These are phyloP conservation scores for Lachnellula suecica DNA, from an alignment of 2,329 filamentous ascomycete genomes.

Conservation along the genomic window DNA sequence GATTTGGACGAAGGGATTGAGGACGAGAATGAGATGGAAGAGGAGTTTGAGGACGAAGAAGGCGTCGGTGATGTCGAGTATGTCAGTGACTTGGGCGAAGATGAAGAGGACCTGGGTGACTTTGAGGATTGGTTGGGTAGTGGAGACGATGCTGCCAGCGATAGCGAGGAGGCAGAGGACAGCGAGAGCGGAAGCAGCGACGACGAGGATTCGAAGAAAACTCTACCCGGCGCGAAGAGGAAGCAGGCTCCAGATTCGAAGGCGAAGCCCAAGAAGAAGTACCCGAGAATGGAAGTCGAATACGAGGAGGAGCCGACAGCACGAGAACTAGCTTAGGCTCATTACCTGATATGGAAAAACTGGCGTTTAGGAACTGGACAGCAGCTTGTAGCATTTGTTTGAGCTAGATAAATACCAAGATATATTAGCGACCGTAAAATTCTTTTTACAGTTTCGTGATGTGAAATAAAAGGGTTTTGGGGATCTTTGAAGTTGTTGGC, in stretches of 20 bases:
- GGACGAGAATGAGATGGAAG: conserved; percentile 67
- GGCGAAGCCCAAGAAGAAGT: conserved; percentile 46
- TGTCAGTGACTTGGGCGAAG: conserved; percentile 85
- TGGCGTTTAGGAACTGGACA: too few species aligned
- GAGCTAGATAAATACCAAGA: too few species aligned
- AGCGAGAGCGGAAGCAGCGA: conserved; percentile 49
- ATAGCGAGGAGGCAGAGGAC: conserved; percentile 43
- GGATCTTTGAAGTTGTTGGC: too few species aligned
- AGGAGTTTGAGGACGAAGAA: conserved; percentile 61
- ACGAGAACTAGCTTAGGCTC: conserved; percentile 10
- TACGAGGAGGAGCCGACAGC: conserved; percentile 66
- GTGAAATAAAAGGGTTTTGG: too few species aligned
- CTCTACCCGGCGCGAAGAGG: conserved; percentile 52
- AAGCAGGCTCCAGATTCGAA: conserved; percentile 32
- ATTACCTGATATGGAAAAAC: neutral
- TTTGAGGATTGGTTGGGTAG: conserved; percentile 92
- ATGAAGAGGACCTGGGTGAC: conserved; percentile 75
- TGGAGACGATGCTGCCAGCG: conserved; percentile 46
- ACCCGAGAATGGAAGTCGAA: conserved; percentile 64
- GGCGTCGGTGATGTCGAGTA: conserved; percentile 82
- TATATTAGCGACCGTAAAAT: too few species aligned
- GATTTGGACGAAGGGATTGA: conserved; percentile 87
- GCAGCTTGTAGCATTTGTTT: too few species aligned
- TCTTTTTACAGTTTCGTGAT: too few species aligned
- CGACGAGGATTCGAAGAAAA: conserved; percentile 57